A percentile compares a stretch with the other conserved stretches of the same genome.
phyloP scores from a whole-genome alignment of 495 filamentous ascomycete species.

The Penicillium paradoxum region DNA sequence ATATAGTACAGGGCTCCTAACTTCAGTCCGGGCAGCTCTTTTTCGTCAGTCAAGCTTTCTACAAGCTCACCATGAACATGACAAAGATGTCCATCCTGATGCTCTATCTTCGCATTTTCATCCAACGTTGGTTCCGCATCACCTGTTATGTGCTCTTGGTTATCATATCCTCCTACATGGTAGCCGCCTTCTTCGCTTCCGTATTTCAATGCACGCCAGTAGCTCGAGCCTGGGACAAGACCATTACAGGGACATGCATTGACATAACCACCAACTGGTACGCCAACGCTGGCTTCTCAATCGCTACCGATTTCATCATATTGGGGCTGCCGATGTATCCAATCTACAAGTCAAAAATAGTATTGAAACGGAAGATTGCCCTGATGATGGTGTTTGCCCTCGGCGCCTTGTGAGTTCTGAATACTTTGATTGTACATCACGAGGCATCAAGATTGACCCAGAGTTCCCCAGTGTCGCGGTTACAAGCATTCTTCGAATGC shows the following conservation, averaged over 20 bases:
- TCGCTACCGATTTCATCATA: no score
- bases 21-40: slow-evolving; percentile 12
- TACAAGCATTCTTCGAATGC: no score
- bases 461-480: no score
- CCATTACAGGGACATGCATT: slow-evolving; percentile 31
- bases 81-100: slow-evolving; percentile 36
- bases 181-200: slow-evolving; percentile 35
- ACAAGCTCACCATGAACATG: slow-evolving; percentile 31
- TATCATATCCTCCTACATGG: slow-evolving; percentile 31
- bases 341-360: no score
- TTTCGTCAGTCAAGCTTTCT: slow-evolving; percentile 29
- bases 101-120: slow-evolving; percentile 39
- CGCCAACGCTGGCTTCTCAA: no score
- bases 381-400: no score
- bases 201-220: slow-evolving; percentile 44
- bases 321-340: no score
- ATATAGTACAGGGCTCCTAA: no score
- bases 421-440: no score
- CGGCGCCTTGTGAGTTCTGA: no score
- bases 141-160: slow-evolving; percentile 9
- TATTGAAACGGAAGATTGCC: no score
- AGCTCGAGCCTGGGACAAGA: slow-evolving; percentile 32
- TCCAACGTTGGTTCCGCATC: slow-evolving; percentile 10
- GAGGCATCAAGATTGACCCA: no score
- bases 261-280: slow-evolving; percentile 34